These are phyloP conservation scores for Kurtzmaniella quercitrusa DNA, from an alignment of 1,139 yeast species.

Conservation along the genomic window DNA sequence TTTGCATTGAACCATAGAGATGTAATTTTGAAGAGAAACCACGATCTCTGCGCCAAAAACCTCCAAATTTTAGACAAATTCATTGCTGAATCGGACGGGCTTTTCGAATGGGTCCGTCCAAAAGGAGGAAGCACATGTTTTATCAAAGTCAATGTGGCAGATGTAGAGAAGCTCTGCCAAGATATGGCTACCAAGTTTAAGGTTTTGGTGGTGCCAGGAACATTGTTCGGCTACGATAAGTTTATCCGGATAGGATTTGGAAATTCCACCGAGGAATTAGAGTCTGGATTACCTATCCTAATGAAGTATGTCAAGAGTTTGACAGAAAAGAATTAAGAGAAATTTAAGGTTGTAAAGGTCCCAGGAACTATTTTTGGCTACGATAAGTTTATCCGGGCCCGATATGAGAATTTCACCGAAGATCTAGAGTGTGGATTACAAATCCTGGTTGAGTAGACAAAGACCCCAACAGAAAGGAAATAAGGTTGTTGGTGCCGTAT, in stretches of 20 bases:
- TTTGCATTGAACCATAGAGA: conserved; percentile 36
- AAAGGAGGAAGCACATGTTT: conserved; percentile 49
- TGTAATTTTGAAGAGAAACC: conserved; percentile 34
- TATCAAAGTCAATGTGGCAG: conserved; percentile 25
- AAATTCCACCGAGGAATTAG: conserved; percentile 34
- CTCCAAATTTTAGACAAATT: conserved; percentile 31
- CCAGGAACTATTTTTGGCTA: too few species aligned
- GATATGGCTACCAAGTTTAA: conserved; percentile 31
- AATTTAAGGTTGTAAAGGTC: too few species aligned
- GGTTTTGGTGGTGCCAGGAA: conserved; percentile 50
- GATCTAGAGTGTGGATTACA: too few species aligned
- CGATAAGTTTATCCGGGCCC: too few species aligned
- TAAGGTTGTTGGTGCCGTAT: background rate
- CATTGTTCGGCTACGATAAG: conserved; percentile 41
- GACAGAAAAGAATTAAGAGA: background rate
- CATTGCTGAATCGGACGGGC: conserved; percentile 25
- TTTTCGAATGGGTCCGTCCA: conserved; percentile 40
- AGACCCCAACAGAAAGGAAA: too few species aligned
- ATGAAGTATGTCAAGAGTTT: conserved; percentile 1
- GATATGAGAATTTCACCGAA: too few species aligned
- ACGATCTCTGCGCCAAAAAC: conserved; percentile 33
- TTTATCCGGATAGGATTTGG: conserved; percentile 49
- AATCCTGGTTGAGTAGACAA: too few species aligned
- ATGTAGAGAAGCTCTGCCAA: conserved; percentile 29
- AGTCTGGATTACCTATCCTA: conserved; percentile 14